phyloP scores from a whole-genome alignment of 2,329 filamentous ascomycete genomes.

The Cyclaneusma minus region DNA sequence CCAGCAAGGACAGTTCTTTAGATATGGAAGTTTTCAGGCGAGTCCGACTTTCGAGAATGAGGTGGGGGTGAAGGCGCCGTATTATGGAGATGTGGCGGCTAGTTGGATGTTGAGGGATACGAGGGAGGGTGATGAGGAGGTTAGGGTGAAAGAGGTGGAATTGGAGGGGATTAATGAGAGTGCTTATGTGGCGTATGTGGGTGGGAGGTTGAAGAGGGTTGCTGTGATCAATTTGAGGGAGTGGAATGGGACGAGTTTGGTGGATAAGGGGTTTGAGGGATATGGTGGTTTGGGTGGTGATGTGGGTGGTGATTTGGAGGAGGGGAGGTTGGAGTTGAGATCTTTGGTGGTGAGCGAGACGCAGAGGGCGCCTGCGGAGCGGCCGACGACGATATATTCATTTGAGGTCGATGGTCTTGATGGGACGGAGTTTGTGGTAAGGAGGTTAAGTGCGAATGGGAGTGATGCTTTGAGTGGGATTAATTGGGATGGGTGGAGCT shows the following conservation, averaged over 20 bases:
- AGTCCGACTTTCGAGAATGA: constrained; percentile 30
- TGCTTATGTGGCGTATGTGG: constrained; percentile 39
- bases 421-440: constrained; percentile 21
- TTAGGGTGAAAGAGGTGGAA: constrained; percentile 33
- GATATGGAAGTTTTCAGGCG: constrained; percentile 46
- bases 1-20: constrained; percentile 48
- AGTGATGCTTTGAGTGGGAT: constrained; percentile 47
- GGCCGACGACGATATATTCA: constrained; percentile 23
- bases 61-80: constrained; percentile 44
- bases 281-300: too few relatives aligned
- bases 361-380: constrained; percentile 13
- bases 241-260: constrained; percentile 29
- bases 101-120: constrained; percentile 36
- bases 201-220: constrained; percentile 27
- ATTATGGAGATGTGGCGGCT: constrained; percentile 45
- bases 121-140: too few relatives aligned
- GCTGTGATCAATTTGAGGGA: constrained; percentile 40
- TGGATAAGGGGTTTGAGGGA: too few relatives aligned
- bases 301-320: too few relatives aligned
- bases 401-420: constrained; percentile 20
- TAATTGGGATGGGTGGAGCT: constrained; percentile 45
- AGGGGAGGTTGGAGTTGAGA: too few relatives aligned
- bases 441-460: constrained; percentile 41
- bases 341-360: too few relatives aligned
- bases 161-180: constrained; percentile 23